A percentile compares a stretch with the other conserved stretches of the same genome.
phyloP scores from a whole-genome alignment of 345 rosid species.

The Hibiscus mutabilis region DNA sequence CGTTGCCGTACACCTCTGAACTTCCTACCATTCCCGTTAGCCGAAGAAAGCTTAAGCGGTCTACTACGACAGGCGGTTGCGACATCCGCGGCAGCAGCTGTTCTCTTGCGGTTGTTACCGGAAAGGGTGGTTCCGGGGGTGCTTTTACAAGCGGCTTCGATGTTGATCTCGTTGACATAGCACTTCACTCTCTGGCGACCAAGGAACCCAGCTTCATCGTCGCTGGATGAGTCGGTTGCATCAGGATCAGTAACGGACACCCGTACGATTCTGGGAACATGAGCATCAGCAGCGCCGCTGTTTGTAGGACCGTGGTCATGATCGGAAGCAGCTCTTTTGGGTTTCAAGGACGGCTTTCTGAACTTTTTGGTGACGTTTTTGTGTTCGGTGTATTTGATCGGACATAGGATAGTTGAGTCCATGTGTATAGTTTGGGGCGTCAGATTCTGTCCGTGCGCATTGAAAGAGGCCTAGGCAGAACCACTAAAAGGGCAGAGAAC shows the following conservation, averaged over 20 bases:
- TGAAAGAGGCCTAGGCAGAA: background rate
- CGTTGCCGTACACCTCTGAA: conserved; percentile 85
- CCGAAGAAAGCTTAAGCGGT: conserved; percentile 18
- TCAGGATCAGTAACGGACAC: conserved; percentile 59
- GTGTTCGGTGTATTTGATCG: conserved; percentile 66
- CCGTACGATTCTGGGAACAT: conserved; percentile 33
- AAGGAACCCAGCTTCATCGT: conserved; percentile 37
- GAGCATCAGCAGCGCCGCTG: background rate
- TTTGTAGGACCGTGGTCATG: background rate
- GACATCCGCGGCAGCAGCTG: conserved; percentile 13
- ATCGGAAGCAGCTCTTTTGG: conserved; percentile 10
- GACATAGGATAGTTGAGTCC: conserved; percentile 43
- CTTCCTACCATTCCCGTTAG: conserved; percentile 32
- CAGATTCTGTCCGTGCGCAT: conserved; percentile 21
- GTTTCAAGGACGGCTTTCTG: conserved; percentile 25
- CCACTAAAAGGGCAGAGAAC: background rate
- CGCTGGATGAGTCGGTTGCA: conserved; percentile 94
- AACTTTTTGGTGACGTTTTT: conserved; percentile 39
- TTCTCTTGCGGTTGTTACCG: conserved; percentile 25
- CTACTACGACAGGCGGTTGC: conserved; percentile 8
- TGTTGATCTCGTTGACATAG: conserved; percentile 59
- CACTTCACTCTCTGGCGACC: conserved; percentile 57
- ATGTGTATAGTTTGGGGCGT: conserved; percentile 6
- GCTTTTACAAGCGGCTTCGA: conserved; percentile 44
- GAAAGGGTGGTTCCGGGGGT: conserved; percentile 11